Evolutionary conservation across 768 basidiomycete species (phyloP).

Genomic region (Auricularia sp.): DNA sequence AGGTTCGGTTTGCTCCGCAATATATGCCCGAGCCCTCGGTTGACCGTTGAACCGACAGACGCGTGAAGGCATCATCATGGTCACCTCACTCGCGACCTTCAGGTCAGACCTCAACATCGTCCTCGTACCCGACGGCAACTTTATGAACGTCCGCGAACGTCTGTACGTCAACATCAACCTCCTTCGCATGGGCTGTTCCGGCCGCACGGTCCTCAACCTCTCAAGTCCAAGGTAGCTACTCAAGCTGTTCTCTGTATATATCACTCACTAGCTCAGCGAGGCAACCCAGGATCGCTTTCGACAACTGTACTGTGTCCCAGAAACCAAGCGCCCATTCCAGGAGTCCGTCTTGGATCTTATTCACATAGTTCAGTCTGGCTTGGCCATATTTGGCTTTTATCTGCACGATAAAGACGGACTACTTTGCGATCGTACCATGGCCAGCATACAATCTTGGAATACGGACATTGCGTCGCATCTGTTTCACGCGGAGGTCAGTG

Average conservation of each 20-base stretch:
- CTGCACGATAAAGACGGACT: slow-evolving; percentile 46
- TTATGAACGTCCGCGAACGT: slow-evolving; percentile 49
- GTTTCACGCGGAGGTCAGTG: slow-evolving; percentile 47
- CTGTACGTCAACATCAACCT: slow-evolving; percentile 77
- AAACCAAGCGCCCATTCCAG: slow-evolving; percentile 22
- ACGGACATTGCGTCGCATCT: slow-evolving; percentile 51
- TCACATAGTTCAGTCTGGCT: slow-evolving; percentile 59
- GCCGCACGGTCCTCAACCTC: slow-evolving; percentile 66
- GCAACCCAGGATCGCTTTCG: slow-evolving; percentile 74
- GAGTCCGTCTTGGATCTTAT: slow-evolving; percentile 65
- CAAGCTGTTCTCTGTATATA: not conserved
- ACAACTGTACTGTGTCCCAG: slow-evolving; percentile 51
- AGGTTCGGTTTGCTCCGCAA: slow-evolving; percentile 26
- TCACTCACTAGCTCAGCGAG: slow-evolving; percentile 35
- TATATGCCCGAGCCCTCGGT: slow-evolving; percentile 5
- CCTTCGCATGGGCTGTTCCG: slow-evolving; percentile 73
- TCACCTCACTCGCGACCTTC: slow-evolving; percentile 78
- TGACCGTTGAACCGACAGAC: slow-evolving; percentile 30
- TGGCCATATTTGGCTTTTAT: slow-evolving; percentile 64
- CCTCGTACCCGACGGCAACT: slow-evolving; percentile 62
- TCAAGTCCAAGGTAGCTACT: slow-evolving; percentile 55
- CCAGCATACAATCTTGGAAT: slow-evolving; percentile 61
- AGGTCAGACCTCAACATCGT: slow-evolving; percentile 82
- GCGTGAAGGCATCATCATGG: slow-evolving; percentile 58
- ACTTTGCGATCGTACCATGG: slow-evolving; percentile 66